These are phyloP conservation scores for Hortaea werneckii DNA, from an alignment of 2,329 filamentous ascomycete species.

Conservation along the genomic window DNA sequence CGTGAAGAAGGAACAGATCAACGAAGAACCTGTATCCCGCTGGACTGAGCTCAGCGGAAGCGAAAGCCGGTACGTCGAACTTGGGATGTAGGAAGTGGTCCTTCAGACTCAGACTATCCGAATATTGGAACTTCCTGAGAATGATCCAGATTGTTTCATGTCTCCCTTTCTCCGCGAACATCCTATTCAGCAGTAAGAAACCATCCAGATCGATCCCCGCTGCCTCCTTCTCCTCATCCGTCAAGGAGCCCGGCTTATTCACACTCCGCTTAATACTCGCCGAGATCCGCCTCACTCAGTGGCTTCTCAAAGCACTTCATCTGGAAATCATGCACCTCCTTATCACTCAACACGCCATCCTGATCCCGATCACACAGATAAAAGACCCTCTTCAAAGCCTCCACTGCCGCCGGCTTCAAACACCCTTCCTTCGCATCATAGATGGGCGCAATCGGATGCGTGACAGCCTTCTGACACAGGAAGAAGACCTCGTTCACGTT, in stretches of 20 bases:
- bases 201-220: constrained; percentile 70
- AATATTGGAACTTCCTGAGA: constrained; percentile 87
- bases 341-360: constrained; percentile 81
- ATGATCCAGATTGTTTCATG: constrained; percentile 99
- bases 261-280: constrained; percentile 72
- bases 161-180: constrained; percentile 93
- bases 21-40: constrained; percentile 96
- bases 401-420: constrained; percentile 81
- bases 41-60: constrained; percentile 87
- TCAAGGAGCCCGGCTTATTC: constrained; percentile 51
- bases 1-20: constrained; percentile 86
- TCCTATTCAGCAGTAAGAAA: constrained; percentile 84
- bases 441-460: constrained; percentile 88
- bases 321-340: constrained; percentile 87
- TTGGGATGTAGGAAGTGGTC: constrained; percentile 87
- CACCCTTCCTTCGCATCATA: constrained; percentile 86
- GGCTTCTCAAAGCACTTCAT: constrained; percentile 84
- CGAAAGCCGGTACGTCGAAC: constrained; percentile 85
- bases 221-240: neutral
- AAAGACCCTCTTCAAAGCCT: constrained; percentile 81
- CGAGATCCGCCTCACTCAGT: constrained; percentile 67
- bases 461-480: constrained; percentile 95
- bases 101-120: constrained; percentile 83
- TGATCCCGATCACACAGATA: constrained; percentile 95
- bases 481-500: constrained; percentile 96